A percentile compares a stretch with the other conserved stretches of the same genome.
Evolutionary conservation across 2,329 filamentous ascomycete species (phyloP).

Genomic region (Parafenestella ontariensis): DNA sequence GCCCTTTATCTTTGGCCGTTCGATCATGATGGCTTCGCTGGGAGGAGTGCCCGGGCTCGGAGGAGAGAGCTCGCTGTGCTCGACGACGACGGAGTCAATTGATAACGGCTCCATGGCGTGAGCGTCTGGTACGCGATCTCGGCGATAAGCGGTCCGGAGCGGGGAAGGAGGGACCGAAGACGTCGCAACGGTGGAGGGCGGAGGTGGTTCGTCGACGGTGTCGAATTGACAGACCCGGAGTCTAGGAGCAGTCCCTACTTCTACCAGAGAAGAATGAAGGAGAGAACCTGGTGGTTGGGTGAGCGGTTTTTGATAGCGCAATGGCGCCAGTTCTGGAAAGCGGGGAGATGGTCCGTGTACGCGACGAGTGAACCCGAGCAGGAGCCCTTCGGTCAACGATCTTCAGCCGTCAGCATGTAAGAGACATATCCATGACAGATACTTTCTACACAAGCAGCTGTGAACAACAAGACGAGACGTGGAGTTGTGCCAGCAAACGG

Average conservation of each 20-base stretch:
- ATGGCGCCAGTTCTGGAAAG: conserved; percentile 25
- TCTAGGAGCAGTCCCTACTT: conserved; percentile 3
- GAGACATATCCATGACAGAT: neutral
- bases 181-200: conserved; percentile 5
- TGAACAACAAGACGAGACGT: conserved; percentile 5
- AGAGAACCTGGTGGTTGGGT: conserved; percentile 31
- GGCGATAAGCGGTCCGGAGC: conserved; percentile 10
- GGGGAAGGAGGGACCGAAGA: conserved; percentile 15
- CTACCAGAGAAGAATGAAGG: conserved; percentile 9
- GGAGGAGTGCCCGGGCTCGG: conserved; percentile 22
- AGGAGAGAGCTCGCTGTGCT: conserved; percentile 31
- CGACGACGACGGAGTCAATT: conserved; percentile 47
- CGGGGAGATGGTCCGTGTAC: conserved; percentile 28
- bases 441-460: neutral
- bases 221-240: conserved; percentile 14
- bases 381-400: conserved; percentile 3
- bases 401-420: conserved; percentile 2
- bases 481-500: neutral
- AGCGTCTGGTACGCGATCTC: conserved; percentile 5
- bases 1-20: conserved; percentile 66
- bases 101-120: conserved; percentile 46
- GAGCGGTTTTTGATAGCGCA: conserved; percentile 31
- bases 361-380: conserved; percentile 12
- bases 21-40: conserved; percentile 38
- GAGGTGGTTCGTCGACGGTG: neutral